Evolutionary conservation across 169 alveolate genomes (phyloP).

Genomic region (Plasmodium ovale): DNA sequence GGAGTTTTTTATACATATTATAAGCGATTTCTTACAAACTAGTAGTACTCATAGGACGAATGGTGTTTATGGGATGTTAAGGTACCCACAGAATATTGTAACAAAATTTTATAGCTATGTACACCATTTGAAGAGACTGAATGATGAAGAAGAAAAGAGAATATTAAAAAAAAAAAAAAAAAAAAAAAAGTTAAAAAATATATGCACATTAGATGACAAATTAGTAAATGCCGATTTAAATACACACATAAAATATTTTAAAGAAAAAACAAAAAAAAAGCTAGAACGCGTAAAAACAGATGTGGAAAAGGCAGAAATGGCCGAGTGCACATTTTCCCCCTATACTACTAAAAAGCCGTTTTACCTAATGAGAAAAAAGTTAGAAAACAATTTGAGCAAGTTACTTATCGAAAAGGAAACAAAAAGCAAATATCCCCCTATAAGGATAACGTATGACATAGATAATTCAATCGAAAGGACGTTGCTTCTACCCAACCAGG

Average conservation of each 20-base stretch:
- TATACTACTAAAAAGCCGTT: constrained; percentile 14
- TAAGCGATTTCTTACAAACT: constrained; percentile 9
- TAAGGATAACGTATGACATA: constrained; percentile 63
- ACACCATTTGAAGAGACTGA: constrained; percentile 22
- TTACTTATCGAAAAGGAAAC: not conserved
- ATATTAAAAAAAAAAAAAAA: constrained; percentile 15
- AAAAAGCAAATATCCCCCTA: not conserved
- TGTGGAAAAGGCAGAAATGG: constrained; percentile 45
- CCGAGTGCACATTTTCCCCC: constrained; percentile 74
- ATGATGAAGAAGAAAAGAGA: constrained; percentile 42
- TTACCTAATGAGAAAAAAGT: constrained; percentile 46
- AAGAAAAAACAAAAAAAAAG: constrained; percentile 48
- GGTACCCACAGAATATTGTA: constrained; percentile 48
- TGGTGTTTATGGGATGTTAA: constrained; percentile 26
- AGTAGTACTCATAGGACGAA: constrained; percentile 5
- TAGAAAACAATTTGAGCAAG: constrained; percentile 1
- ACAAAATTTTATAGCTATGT: constrained; percentile 66
- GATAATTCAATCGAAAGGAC: constrained; percentile 72
- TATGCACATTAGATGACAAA: constrained; percentile 33
- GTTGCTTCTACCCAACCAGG: constrained; percentile 20
- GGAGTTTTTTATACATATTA: constrained; percentile 19
- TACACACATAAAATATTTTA: constrained; percentile 52
- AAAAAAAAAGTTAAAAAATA: constrained; percentile 33
- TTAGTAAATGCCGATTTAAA: constrained; percentile 61
- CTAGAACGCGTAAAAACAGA: constrained; percentile 33